These are phyloP conservation scores for Melanopsichium pennsylvanicum DNA, from an alignment of 1,284 basidiomycete genomes.

Conservation along the genomic window DNA sequence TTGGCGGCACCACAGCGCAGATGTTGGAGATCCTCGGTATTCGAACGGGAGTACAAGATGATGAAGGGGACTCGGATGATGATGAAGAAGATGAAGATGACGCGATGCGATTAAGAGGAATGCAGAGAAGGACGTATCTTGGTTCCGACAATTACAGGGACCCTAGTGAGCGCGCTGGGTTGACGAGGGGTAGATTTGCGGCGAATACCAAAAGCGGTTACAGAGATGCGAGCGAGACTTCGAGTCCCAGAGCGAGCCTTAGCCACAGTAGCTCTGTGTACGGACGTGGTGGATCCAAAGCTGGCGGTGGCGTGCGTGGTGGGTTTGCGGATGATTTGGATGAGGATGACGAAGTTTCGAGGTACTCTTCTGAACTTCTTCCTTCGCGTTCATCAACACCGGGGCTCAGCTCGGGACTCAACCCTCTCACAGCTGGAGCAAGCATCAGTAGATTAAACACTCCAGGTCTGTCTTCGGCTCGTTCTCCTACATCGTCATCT, in stretches of 20 bases:
- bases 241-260: slow-evolving; percentile 27
- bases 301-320: slow-evolving; percentile 8
- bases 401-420: slow-evolving; percentile 7
- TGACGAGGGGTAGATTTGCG: slow-evolving; percentile 24
- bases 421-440: slow-evolving; percentile 4
- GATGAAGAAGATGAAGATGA: slow-evolving; percentile 51
- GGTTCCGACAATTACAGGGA: slow-evolving; percentile 23
- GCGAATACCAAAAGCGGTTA: slow-evolving; percentile 29
- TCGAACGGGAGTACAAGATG: slow-evolving; percentile 81
- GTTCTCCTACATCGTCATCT: background rate
- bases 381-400: slow-evolving; percentile 28
- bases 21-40: slow-evolving; percentile 99
- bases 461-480: slow-evolving; percentile 8
- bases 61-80: slow-evolving; percentile 74
- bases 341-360: slow-evolving; percentile 36
- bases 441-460: slow-evolving; percentile 1
- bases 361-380: slow-evolving; percentile 23
- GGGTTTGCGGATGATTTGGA: slow-evolving; percentile 48
- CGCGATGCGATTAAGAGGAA: slow-evolving; percentile 29
- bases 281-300: slow-evolving; percentile 3
- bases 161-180: slow-evolving; percentile 31
- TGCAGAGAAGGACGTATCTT: slow-evolving; percentile 29
- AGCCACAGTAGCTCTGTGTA: slow-evolving; percentile 23
- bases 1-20: slow-evolving; percentile 92
- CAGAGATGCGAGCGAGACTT: slow-evolving; percentile 29